These are phyloP conservation scores for Apiospora sp. DNA, from an alignment of 2,329 filamentous ascomycete genomes.

Conservation along the genomic window DNA sequence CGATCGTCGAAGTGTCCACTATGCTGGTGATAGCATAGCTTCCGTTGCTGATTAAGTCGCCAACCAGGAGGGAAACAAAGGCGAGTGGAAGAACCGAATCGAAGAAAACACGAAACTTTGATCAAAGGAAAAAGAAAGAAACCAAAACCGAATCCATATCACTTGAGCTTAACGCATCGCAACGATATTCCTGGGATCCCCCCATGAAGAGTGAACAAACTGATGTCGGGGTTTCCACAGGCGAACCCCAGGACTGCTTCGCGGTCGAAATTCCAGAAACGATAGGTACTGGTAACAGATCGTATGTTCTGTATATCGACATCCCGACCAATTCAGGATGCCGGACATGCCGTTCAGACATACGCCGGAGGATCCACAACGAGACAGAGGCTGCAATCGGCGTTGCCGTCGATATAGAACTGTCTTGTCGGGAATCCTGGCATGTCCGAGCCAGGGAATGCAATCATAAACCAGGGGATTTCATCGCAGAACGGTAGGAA, in stretches of 20 bases:
- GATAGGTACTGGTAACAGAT: constrained; percentile 10
- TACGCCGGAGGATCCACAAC: constrained; percentile 9
- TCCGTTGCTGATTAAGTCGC: not conserved
- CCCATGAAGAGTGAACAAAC: constrained; percentile 7
- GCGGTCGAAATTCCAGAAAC: constrained; percentile 9
- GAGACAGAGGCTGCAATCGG: not conserved
- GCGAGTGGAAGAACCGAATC: not conserved
- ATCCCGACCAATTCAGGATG: constrained; percentile 41
- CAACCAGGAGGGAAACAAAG: not conserved
- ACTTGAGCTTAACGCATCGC: constrained; percentile 26
- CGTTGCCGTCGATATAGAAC: constrained; percentile 1
- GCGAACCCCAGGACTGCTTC: not conserved
- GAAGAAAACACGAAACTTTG: constrained; percentile 18
- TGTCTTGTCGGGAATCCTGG: constrained; percentile 27
- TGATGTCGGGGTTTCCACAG: constrained; percentile 11
- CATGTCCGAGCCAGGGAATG: constrained; percentile 46
- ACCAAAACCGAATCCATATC: constrained; percentile 25
- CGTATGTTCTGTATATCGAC: constrained; percentile 37
- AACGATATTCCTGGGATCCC: constrained; percentile 25
- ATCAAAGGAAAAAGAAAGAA: constrained; percentile 26
- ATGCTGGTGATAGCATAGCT: not conserved
- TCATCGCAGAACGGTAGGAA: constrained; percentile 50
- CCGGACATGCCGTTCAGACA: constrained; percentile 52
- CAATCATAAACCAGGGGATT: constrained; percentile 44
- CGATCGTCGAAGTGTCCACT: not conserved